Base-by-base conservation (phyloP, 192 early-diverging fungal species). In the Coemansia sp. region DNA sequence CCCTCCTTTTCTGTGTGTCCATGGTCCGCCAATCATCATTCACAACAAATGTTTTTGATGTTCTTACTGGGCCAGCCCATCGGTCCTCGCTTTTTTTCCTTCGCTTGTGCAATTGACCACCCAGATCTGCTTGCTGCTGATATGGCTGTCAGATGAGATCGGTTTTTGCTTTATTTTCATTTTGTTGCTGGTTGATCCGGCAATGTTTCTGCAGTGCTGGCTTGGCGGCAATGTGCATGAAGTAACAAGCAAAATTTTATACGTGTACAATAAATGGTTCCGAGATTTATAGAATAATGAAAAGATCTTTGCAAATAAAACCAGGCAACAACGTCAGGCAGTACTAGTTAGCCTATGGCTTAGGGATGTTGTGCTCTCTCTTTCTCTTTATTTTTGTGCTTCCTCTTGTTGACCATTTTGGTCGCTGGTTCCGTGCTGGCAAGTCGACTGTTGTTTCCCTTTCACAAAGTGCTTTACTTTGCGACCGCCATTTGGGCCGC, bases 401-500 rank as follows among this genome's bases (percentile, higher is more conserved):
- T 22, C 51, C 16, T 6, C 37, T 18, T 37, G 37, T 18, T 41
- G 57, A 7, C 8, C 16, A 8, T 59, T 26, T 13, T 59, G 57
- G 13, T 16, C 26, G 39, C 39, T 11, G 0, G 12, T 39, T 59
- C 16, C 36, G 13, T 26, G 39, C n/a, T 59, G 57, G 9, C 39
- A 8, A 11, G 8, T 59, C 13, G 61, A 46, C 13, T 26, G 41
- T 42, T 62, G 61, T 22, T 46, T 42, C 16, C 61, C 21, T 12
- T 62, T 42, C 16, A 47, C 42, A 46, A 22, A 47, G 10, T 45
- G 61, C 43, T 46, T 62, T 5, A 32, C 41, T 22, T 47, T 62
- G 41, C 43, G 41, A 11, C 43, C n/a, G 12, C 26, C 21, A 15
- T 39, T 42, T 32, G 15, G 42, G 49, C 40, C 18, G 32, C 16